Conservation (phyloP, 2,329 filamentous ascomycete species). For the Leptographium flavum region DNA sequence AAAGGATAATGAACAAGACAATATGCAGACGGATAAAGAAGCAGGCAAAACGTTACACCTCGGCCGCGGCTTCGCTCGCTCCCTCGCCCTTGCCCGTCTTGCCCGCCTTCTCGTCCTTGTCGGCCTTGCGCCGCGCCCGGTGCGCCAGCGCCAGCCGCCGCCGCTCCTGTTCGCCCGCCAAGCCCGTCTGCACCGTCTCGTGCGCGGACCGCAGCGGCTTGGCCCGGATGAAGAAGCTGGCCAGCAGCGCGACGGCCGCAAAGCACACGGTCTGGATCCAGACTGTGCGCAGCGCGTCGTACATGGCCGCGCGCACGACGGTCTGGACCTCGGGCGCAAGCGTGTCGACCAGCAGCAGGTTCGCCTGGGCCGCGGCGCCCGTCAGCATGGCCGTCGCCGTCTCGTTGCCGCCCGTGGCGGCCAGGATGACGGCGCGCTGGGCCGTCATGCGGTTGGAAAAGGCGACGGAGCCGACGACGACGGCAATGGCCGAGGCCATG, state of each 20-base stretch:
- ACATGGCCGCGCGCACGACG: slow-evolving; percentile 31
- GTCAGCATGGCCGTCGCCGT: slow-evolving; percentile 1
- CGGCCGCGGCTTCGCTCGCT: too few species aligned
- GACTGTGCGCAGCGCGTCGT: slow-evolving; percentile 35
- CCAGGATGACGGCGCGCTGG: slow-evolving; percentile 4
- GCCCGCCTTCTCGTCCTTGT: background rate
- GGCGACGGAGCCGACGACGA: slow-evolving; percentile 9
- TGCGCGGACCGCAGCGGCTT: slow-evolving; percentile 37
- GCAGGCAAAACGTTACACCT: background rate
- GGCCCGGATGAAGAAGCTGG: slow-evolving; percentile 32
- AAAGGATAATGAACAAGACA: too few species aligned
- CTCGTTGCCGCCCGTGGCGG: slow-evolving; percentile 4
- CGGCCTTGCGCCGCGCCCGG: slow-evolving; percentile 1
- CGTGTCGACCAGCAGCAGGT: slow-evolving; percentile 33
- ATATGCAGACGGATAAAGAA: too few species aligned
- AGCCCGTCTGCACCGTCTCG: slow-evolving; percentile 42
- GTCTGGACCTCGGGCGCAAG: slow-evolving; percentile 25
- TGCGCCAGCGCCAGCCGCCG: slow-evolving; percentile 8
- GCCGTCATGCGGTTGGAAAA: slow-evolving; percentile 11
- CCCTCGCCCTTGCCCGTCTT: background rate
- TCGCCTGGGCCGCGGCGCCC: slow-evolving; percentile 9
- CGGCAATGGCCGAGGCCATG: slow-evolving; percentile 16
- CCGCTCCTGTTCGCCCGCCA: slow-evolving; percentile 17
- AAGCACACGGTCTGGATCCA: slow-evolving; percentile 41
- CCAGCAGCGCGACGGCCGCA: slow-evolving; percentile 29